A percentile compares a stretch with the other conserved stretches of the same genome.
Evolutionary conservation across 805 yeast species (phyloP).

Genomic region (Saturnispora besseyi): DNA sequence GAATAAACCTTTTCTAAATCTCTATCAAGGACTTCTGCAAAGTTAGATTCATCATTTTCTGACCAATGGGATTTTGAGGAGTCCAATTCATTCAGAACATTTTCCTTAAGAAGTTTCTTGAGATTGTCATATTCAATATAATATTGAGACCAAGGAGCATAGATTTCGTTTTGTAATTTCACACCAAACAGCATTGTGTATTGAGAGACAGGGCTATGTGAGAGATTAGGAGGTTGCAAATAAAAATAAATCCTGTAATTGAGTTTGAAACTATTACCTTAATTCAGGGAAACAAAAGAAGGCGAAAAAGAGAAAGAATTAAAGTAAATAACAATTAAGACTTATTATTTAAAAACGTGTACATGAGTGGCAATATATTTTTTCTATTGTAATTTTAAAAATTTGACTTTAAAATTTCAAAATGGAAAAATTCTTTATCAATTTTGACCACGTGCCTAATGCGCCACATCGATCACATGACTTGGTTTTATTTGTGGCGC

Average conservation of each 20-base stretch:
- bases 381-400: too few species aligned
- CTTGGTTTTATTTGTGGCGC: too few species aligned
- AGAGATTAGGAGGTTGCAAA: not conserved
- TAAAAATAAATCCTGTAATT: not conserved
- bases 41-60: conserved; percentile 61
- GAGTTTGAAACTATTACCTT: not conserved
- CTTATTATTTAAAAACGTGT: too few species aligned
- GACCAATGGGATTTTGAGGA: conserved; percentile 37
- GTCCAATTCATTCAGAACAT: conserved; percentile 29
- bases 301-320: not conserved
- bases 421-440: too few species aligned
- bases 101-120: conserved; percentile 64
- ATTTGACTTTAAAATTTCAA: too few species aligned
- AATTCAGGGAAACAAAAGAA: not conserved
- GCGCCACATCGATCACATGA: not conserved
- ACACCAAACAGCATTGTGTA: conserved; percentile 72
- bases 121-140: conserved; percentile 59
- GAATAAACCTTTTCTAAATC: conserved; percentile 71
- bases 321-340: too few species aligned
- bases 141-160: conserved; percentile 78
- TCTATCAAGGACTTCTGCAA: conserved; percentile 56
- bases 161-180: conserved; percentile 70
- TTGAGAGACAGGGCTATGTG: not conserved
- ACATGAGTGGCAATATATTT: too few species aligned
- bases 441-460: not conserved